Evolutionary conservation across 345 rosid species (phyloP).

Genomic region (Salix koriyanagi): DNA sequence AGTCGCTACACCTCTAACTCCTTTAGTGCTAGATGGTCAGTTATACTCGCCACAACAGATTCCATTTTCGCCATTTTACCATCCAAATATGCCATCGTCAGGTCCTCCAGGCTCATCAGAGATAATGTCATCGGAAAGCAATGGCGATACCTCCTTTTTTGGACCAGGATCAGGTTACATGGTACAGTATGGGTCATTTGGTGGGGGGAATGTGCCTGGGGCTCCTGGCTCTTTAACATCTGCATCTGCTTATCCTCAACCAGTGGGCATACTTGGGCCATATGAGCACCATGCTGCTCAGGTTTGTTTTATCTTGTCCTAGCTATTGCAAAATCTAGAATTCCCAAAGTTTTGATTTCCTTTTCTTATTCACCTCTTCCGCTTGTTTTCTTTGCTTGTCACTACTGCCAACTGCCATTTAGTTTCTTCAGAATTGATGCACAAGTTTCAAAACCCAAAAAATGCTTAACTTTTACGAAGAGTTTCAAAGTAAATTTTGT

Average conservation of each 20-base stretch:
- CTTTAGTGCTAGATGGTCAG: conserved; percentile 56
- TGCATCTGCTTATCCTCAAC: conserved; percentile 49
- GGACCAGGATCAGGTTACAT: conserved; percentile 51
- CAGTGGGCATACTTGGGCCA: conserved; percentile 71
- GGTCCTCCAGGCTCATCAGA: conserved; percentile 42
- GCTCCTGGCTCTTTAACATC: conserved; percentile 40
- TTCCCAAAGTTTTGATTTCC: neutral
- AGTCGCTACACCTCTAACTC: conserved; percentile 41
- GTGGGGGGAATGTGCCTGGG: conserved; percentile 39
- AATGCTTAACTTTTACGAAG: neutral
- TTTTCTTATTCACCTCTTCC: neutral
- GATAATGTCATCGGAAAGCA: conserved; percentile 38
- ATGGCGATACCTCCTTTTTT: conserved; percentile 33
- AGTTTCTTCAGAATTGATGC: neutral
- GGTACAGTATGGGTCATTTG: conserved; percentile 51
- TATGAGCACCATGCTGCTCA: conserved; percentile 55
- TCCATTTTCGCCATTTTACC: conserved; percentile 45
- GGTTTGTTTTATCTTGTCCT: conserved; percentile 29
- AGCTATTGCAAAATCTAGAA: neutral
- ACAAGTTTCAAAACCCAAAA: neutral
- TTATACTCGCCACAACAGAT: conserved; percentile 47
- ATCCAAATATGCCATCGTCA: conserved; percentile 41
- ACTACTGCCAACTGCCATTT: neutral
- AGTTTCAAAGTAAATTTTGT: neutral
- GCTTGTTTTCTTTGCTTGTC: neutral